Percentiles rank a stretch among this genome's conserved stretches.
phyloP scores from a whole-genome alignment of 768 basidiomycete genomes.

The Pholiota microspora region DNA sequence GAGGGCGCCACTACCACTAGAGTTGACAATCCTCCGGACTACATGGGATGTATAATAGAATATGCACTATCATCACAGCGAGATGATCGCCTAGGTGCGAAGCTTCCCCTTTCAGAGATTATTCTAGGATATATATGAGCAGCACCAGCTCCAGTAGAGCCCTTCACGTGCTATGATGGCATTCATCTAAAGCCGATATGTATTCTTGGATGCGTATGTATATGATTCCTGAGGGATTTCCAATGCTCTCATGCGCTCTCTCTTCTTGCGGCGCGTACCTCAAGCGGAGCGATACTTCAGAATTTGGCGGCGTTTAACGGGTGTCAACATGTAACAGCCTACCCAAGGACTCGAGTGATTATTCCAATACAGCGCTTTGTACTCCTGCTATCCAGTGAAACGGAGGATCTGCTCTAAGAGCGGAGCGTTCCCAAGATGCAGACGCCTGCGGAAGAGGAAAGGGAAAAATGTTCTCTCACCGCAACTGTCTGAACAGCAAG shows the following conservation, averaged over 20 bases:
- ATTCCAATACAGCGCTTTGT: not conserved
- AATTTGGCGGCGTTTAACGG: not conserved
- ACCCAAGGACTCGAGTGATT: slow-evolving; percentile 5
- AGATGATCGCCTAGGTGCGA: slow-evolving; percentile 22
- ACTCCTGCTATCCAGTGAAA: not conserved
- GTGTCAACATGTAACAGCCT: not conserved
- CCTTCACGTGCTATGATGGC: slow-evolving; percentile 7
- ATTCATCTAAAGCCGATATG: slow-evolving; percentile 10
- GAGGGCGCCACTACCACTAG: not conserved
- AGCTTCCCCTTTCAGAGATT: slow-evolving; percentile 13
- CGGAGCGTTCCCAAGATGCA: slow-evolving; percentile 14
- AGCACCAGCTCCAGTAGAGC: not conserved
- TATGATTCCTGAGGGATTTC: slow-evolving; percentile 1
- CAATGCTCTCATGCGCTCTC: slow-evolving; percentile 4
- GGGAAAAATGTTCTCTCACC: slow-evolving; percentile 10
- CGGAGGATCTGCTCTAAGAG: slow-evolving; percentile 3
- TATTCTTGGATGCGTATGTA: slow-evolving; percentile 6
- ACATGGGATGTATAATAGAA: slow-evolving; percentile 17
- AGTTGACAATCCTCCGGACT: slow-evolving; percentile 18
- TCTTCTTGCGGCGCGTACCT: slow-evolving; percentile 14
- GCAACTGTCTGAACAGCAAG: slow-evolving; percentile 4
- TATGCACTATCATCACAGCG: slow-evolving; percentile 19
- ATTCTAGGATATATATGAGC: not conserved
- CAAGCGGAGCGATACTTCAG: slow-evolving; percentile 11
- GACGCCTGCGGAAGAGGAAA: slow-evolving; percentile 9